Conservation (phyloP, 1,139 yeast species). For the Blastobotrys elegans region DNA sequence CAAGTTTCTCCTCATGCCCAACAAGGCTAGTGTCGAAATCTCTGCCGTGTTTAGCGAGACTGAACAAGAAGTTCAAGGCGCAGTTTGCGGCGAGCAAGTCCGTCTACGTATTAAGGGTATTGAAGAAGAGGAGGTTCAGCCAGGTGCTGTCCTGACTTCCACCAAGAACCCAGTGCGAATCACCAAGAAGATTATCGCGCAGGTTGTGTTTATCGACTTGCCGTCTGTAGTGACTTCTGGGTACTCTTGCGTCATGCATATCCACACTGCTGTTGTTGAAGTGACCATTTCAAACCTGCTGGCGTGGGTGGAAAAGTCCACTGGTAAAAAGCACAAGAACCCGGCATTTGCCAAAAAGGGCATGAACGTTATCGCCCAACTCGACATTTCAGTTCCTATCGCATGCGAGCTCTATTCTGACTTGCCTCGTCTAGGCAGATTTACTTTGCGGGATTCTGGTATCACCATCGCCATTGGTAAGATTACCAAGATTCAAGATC, state of each 20-base stretch:
- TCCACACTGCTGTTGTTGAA: slow-evolving; percentile 97
- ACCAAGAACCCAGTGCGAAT: slow-evolving; percentile 84
- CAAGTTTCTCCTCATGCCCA: slow-evolving; percentile 84
- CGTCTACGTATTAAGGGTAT: slow-evolving; percentile 89
- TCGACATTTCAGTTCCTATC: slow-evolving; percentile 79
- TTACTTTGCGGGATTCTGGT: slow-evolving; percentile 93
- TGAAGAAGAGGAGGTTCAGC: slow-evolving; percentile 92
- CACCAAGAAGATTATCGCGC: slow-evolving; percentile 88
- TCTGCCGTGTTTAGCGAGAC: slow-evolving; percentile 87
- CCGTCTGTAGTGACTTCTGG: slow-evolving; percentile 93
- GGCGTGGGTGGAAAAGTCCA: slow-evolving; percentile 93
- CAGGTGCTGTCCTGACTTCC: slow-evolving; percentile 89
- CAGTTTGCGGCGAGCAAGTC: slow-evolving; percentile 95
- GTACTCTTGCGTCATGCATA: slow-evolving; percentile 96
- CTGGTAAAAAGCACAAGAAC: slow-evolving; percentile 53
- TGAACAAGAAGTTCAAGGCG: slow-evolving; percentile 87
- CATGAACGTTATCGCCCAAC: slow-evolving; percentile 91
- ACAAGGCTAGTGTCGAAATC: slow-evolving; percentile 76
- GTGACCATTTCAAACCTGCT: slow-evolving; percentile 75
- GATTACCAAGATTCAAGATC: slow-evolving; percentile 44
- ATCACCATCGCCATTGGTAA: slow-evolving; percentile 97
- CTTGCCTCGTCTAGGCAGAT: slow-evolving; percentile 95
- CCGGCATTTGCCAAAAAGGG: slow-evolving; percentile 85
- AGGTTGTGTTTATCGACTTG: slow-evolving; percentile 93
- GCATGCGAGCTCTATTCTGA: slow-evolving; percentile 91